These are phyloP conservation scores for Calonectria crousiana DNA, from an alignment of 2,329 filamentous ascomycete genomes.

Conservation along the genomic window DNA sequence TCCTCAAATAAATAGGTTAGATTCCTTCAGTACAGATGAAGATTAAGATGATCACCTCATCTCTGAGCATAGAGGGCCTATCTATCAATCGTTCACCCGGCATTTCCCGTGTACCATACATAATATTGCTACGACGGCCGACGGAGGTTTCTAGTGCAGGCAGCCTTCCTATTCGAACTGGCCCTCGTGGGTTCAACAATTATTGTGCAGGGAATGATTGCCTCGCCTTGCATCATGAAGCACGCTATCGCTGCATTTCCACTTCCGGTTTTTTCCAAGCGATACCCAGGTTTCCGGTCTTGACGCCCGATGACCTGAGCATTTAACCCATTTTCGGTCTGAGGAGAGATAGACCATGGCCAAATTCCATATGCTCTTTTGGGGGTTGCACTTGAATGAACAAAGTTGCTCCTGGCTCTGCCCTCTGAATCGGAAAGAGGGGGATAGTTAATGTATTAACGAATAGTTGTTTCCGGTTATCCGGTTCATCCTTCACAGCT, in stretches of 20 bases:
- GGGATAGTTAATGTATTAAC: background rate
- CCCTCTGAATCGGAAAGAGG: background rate
- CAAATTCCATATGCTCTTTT: background rate
- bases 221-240: background rate
- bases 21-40: no score
- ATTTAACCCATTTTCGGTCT: background rate
- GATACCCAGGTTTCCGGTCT: background rate
- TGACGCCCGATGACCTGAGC: background rate
- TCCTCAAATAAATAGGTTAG: no score
- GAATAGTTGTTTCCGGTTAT: background rate
- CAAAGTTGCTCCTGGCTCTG: background rate
- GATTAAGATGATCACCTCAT: no score
- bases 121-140: no score
- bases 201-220: background rate
- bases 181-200: no score
- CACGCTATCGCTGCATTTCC: background rate
- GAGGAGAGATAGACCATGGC: background rate
- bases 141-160: no score
- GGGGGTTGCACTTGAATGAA: background rate
- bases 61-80: no score
- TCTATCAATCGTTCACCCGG: no score
- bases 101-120: no score
- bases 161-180: no score
- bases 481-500: background rate
- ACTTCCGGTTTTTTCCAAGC: background rate